A percentile compares a stretch with the other conserved stretches of the same genome.
Evolutionary conservation across 1,284 basidiomycete species (phyloP).

Genomic region (Rhodotorula sp.): DNA sequence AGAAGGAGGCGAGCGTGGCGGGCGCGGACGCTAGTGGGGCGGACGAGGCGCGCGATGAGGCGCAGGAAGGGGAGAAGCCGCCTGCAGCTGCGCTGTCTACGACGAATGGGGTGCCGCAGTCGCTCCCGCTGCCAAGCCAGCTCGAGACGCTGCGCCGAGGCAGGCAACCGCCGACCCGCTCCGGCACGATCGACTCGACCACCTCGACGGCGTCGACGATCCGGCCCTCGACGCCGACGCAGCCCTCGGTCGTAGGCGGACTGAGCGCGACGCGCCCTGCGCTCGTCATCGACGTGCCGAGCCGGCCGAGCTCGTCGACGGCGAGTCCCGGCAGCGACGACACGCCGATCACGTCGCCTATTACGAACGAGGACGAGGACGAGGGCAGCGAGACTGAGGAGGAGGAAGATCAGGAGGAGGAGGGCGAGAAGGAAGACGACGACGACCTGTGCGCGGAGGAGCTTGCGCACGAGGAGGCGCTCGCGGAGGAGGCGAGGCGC

Average conservation of each 20-base stretch:
- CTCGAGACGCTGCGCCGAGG: neutral
- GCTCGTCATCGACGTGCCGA: constrained; percentile 1
- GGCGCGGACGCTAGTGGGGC: neutral
- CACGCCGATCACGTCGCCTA: neutral
- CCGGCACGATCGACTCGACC: constrained; percentile 32
- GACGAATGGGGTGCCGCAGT: neutral
- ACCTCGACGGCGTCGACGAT: constrained; percentile 24
- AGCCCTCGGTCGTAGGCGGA: neutral
- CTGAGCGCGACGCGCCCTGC: constrained; percentile 6
- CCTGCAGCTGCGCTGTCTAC: neutral
- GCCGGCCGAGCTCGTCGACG: neutral
- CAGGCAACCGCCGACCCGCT: neutral
- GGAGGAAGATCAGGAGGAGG: constrained; percentile 9
- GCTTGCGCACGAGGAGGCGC: constrained; percentile 35
- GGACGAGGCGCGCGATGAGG: neutral
- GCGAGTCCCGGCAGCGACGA: neutral
- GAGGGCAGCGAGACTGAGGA: constrained; percentile 10
- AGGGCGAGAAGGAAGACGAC: constrained; percentile 18
- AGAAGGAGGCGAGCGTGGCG: neutral
- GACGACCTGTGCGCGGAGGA: constrained; percentile 37
- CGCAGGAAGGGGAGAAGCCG: neutral
- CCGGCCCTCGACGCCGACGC: constrained; percentile 11
- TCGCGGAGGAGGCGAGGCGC: constrained; percentile 24
- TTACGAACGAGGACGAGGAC: neutral
- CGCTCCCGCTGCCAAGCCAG: neutral